Percentiles rank a stretch among this genome's conserved stretches.
Evolutionary conservation across 2,329 filamentous ascomycete species (phyloP).

Genomic region (Helicocarpus griseus): DNA sequence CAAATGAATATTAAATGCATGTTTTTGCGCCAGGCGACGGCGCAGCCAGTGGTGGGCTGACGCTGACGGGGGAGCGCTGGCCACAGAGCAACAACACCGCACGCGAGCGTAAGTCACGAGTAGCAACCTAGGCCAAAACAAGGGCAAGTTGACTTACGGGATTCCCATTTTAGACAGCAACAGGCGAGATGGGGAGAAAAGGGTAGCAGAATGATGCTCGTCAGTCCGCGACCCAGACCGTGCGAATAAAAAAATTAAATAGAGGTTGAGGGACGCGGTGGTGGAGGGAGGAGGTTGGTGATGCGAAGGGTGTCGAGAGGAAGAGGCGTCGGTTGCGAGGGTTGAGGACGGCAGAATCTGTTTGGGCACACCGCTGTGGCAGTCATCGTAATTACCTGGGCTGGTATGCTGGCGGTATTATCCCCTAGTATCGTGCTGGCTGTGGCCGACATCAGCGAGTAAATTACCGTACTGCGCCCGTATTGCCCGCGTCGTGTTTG

Average conservation of each 20-base stretch:
- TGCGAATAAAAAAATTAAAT: not conserved
- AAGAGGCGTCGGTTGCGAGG: not conserved
- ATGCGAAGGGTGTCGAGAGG: not conserved
- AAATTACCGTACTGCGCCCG: not conserved
- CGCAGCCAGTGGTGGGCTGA: not conserved
- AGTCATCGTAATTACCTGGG: no score
- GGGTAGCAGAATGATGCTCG: conserved; percentile 2
- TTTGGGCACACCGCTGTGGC: conserved; percentile 3
- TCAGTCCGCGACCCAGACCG: not conserved
- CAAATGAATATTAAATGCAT: not conserved
- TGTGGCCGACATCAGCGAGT: no score
- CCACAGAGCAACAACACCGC: not conserved
- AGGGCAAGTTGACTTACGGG: conserved; percentile 4
- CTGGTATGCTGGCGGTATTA: no score
- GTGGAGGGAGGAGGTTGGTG: not conserved
- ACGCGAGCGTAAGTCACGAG: conserved; percentile 9
- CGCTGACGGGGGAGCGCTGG: no score
- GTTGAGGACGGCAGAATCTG: conserved; percentile 1
- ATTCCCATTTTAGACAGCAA: conserved; percentile 6
- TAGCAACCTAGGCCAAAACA: conserved; percentile 3
- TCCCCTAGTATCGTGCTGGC: no score
- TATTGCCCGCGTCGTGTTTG: not conserved
- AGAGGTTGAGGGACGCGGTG: not conserved
- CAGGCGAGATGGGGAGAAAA: conserved; percentile 4
- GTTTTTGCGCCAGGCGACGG: not conserved